Evolutionary conservation across 805 yeast genomes (phyloP).

Genomic region (Starmera pachycereana): DNA sequence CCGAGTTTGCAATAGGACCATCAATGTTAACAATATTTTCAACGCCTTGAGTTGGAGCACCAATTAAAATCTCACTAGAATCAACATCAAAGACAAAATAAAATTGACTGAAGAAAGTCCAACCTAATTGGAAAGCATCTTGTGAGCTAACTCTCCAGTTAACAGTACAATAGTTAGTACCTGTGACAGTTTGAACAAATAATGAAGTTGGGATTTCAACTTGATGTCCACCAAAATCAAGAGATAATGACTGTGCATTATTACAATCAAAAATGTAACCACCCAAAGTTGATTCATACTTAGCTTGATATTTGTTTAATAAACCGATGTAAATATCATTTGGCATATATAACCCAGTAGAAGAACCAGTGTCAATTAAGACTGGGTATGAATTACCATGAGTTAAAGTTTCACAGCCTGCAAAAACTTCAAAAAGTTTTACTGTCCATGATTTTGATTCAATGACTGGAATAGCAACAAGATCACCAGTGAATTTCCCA

Average conservation of each 20-base stretch:
- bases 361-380: constrained; percentile 11
- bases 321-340: constrained; percentile 5
- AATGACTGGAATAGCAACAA: constrained; percentile 29
- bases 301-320: constrained; percentile 6
- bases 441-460: constrained; percentile 22
- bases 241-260: constrained; percentile 3
- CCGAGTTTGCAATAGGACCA: constrained; percentile 1
- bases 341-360: constrained; percentile 10
- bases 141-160: constrained; percentile 3
- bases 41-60: constrained; percentile 1
- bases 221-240: constrained; percentile 10
- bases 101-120: constrained; percentile 8
- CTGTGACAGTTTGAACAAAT: constrained; percentile 5
- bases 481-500: constrained; percentile 32
- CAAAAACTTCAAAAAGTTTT: constrained; percentile 13
- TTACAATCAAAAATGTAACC: constrained; percentile 9
- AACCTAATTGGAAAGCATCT: constrained; percentile 8
- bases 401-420: constrained; percentile 6
- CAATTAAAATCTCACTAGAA: constrained; percentile 7
- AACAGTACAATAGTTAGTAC: constrained; percentile 9
- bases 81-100: constrained; percentile 10
- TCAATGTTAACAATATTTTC: neutral
- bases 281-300: constrained; percentile 4
- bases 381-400: constrained; percentile 6
- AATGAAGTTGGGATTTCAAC: constrained; percentile 5